phyloP scores from a whole-genome alignment of 352 stramenopile genomes.

The Globisporangium echinulatum region DNA sequence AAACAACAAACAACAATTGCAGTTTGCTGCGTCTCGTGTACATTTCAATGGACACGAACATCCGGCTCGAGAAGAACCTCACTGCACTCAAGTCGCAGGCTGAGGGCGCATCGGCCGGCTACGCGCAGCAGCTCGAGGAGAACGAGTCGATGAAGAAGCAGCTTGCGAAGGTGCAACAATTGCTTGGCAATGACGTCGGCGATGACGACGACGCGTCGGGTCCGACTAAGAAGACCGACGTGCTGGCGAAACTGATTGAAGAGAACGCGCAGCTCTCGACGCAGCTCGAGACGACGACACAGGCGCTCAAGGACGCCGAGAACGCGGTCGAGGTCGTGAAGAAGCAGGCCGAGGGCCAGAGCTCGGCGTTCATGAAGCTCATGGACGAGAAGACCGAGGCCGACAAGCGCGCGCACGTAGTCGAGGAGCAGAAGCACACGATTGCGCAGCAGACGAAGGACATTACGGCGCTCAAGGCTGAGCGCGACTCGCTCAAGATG shows the following conservation, averaged over 20 bases:
- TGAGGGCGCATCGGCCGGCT: slow-evolving; percentile 51
- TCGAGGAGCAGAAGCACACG: slow-evolving; percentile 37
- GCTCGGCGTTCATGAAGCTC: slow-evolving; percentile 74
- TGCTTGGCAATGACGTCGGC: slow-evolving; percentile 23
- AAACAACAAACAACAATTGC: neutral
- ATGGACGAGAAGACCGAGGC: slow-evolving; percentile 65
- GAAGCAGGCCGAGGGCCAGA: slow-evolving; percentile 76
- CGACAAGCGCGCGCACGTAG: slow-evolving; percentile 40
- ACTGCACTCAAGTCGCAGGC: slow-evolving; percentile 75
- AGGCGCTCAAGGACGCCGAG: slow-evolving; percentile 44
- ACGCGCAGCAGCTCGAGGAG: slow-evolving; percentile 63
- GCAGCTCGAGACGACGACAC: slow-evolving; percentile 25
- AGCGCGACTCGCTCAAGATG: slow-evolving; percentile 64
- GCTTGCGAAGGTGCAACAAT: slow-evolving; percentile 52
- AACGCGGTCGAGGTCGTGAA: slow-evolving; percentile 47
- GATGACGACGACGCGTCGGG: slow-evolving; percentile 18
- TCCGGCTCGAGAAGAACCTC: slow-evolving; percentile 65
- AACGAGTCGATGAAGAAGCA: slow-evolving; percentile 64
- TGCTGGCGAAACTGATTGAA: slow-evolving; percentile 48
- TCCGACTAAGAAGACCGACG: slow-evolving; percentile 30
- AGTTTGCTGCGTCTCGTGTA: slow-evolving; percentile 74
- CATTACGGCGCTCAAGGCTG: slow-evolving; percentile 43
- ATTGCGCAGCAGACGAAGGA: slow-evolving; percentile 35
- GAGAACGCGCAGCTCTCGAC: slow-evolving; percentile 50
- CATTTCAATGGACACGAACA: slow-evolving; percentile 54